A percentile compares a stretch with the other conserved stretches of the same genome.
These are phyloP conservation scores for Tetrapisispora phaffii DNA, from an alignment of 805 yeast species.

Conservation along the genomic window DNA sequence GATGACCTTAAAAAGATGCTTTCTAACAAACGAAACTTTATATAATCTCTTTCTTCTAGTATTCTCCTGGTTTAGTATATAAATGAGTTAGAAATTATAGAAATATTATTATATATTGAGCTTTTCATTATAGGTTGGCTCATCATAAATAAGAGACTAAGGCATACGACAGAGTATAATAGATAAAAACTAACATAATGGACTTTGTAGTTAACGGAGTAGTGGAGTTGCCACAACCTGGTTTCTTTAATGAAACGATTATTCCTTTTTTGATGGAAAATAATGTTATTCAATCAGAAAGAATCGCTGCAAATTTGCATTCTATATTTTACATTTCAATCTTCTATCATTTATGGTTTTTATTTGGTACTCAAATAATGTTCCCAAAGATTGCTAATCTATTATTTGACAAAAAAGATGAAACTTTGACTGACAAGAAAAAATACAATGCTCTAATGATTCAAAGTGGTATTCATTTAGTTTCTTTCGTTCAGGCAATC, in stretches of 20 bases:
- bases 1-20: too few species aligned
- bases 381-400: conserved; percentile 16
- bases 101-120: too few species aligned
- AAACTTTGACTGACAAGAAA: conserved; percentile 2
- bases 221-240: conserved; percentile 15
- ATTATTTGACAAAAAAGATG: neutral
- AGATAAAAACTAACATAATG: neutral
- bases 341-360: conserved; percentile 24
- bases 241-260: conserved; percentile 7
- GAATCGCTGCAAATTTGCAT: conserved; percentile 21
- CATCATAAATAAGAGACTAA: too few species aligned
- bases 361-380: conserved; percentile 20
- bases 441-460: conserved; percentile 13
- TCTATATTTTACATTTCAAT: conserved; percentile 23
- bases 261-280: conserved; percentile 11
- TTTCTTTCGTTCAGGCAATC: conserved; percentile 74
- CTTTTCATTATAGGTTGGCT: too few species aligned
- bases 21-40: too few species aligned
- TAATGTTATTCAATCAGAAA: conserved; percentile 13
- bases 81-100: too few species aligned
- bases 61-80: too few species aligned
- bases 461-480: conserved; percentile 48
- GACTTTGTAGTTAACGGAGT: conserved; percentile 8
- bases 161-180: too few species aligned
- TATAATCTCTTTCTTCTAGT: too few species aligned